Base-by-base conservation (phyloP, 2,329 filamentous ascomycete species). In the Colletotrichum sp. region DNA sequence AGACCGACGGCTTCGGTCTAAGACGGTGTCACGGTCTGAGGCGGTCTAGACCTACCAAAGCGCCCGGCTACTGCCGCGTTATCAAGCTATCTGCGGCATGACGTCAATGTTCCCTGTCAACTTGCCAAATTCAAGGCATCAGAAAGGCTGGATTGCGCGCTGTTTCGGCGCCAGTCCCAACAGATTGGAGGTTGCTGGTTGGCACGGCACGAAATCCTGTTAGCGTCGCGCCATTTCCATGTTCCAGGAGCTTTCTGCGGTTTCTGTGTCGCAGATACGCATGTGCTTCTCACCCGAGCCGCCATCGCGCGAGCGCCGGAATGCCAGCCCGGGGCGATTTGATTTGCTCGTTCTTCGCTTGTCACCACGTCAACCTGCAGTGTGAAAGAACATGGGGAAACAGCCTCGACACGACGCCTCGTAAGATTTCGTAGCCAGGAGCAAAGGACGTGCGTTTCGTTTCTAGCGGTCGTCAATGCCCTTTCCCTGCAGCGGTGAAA, bases 21-120 rank as follows among this genome's bases (percentile, higher is more conserved):
- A 30, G 18, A 15, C 18, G 59, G 30, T 28, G 8, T 13, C 10
- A 9, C 5, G 34, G 21, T 39, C 34, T 62, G 34, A 52, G 64
- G 57, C 34, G 57, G 74, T 65, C 70, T 52, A 66, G 70, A 60
- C 70, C 59, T 52, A 24, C 16, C 13, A 24, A 24, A 55, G 64
- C 63, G 26, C 36, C 60, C 55, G 57, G 32, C 57, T 73, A 32
- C 39, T 73, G 64, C 70, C 44, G 49, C 70, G 9, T 52, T 73
- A 65, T 69, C 70, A 24, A 62, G 10, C 18, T 30, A 55, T 39
- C 74, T 76, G 74, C 74, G 44, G 70, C 59, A 69, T 76, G 74
- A 76, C 74, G 74, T 76, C 74, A 76, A 60, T 18, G 6, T 36
- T 44, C 68, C 73, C 70, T 73, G 70, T 64, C 32, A 66, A 52